A percentile compares a stretch with the other conserved stretches of the same genome.
phyloP scores from a whole-genome alignment of 495 filamentous ascomycete genomes.

The Penicillium turbatum region DNA sequence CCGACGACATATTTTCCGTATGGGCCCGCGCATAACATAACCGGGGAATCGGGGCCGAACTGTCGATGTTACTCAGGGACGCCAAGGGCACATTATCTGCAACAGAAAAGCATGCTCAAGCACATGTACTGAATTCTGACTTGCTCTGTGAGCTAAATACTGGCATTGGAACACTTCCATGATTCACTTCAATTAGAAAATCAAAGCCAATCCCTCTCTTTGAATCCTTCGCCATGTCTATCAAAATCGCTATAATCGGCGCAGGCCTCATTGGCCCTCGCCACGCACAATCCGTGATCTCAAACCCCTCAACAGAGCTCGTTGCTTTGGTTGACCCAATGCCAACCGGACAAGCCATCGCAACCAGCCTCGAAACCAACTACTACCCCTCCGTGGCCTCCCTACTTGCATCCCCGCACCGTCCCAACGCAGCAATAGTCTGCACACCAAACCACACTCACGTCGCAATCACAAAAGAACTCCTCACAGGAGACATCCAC shows the following conservation, averaged over 20 bases:
- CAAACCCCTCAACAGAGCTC: constrained; percentile 44
- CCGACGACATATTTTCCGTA: background rate
- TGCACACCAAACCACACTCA: constrained; percentile 59
- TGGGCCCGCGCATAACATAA: background rate
- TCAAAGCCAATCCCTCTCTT: background rate
- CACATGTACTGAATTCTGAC: background rate
- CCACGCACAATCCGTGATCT: constrained; percentile 48
- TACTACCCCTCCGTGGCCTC: constrained; percentile 36
- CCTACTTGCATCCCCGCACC: constrained; percentile 35
- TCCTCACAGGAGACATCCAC: constrained; percentile 47
- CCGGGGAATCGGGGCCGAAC: constrained; percentile 1
- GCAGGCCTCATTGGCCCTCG: constrained; percentile 56
- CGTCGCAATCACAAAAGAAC: constrained; percentile 46
- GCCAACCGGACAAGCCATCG: constrained; percentile 27
- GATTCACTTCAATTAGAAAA: too few relatives aligned
- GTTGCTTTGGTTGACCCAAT: constrained; percentile 50
- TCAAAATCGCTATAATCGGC: constrained; percentile 50
- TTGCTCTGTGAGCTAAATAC: background rate
- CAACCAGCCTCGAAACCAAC: constrained; percentile 24
- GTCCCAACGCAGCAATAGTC: constrained; percentile 53
- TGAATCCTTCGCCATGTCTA: constrained; percentile 13
- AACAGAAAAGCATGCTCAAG: background rate
- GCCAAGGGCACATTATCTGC: background rate
- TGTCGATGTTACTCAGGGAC: background rate
- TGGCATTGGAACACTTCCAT: background rate